A percentile compares a stretch with the other conserved stretches of the same genome.
phyloP scores from a whole-genome alignment of 768 basidiomycete species.

The Mycena haematopus region DNA sequence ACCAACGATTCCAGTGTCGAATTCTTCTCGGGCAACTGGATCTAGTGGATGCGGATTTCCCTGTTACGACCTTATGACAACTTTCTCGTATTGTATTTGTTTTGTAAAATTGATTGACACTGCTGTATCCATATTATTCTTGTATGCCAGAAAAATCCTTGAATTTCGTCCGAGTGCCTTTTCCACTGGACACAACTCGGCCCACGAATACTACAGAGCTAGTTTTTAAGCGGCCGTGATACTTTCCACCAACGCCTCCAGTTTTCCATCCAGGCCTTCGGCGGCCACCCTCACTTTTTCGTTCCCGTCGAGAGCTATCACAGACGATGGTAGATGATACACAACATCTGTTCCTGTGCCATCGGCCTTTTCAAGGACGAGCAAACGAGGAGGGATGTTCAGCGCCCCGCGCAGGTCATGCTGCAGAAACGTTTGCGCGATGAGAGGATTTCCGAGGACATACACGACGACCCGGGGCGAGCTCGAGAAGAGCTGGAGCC shows the following conservation, averaged over 20 bases:
- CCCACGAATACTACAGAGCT: not conserved
- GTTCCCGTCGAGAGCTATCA: conserved; percentile 43
- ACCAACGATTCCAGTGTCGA: not conserved
- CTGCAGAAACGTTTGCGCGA: conserved; percentile 52
- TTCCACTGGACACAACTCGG: not conserved
- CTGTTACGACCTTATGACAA: conserved; percentile 2
- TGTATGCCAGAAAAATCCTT: conserved; percentile 2
- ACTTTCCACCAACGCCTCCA: conserved; percentile 47
- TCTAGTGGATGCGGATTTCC: not conserved
- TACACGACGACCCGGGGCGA: conserved; percentile 48
- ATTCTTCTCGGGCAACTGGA: conserved; percentile 1
- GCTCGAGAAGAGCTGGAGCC: conserved; percentile 41
- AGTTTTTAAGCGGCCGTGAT: conserved; percentile 35
- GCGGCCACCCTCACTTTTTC: conserved; percentile 41
- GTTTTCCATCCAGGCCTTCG: conserved; percentile 47
- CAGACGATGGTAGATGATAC: conserved; percentile 57
- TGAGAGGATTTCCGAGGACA: conserved; percentile 57
- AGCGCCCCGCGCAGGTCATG: conserved; percentile 47
- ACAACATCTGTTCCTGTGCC: conserved; percentile 47
- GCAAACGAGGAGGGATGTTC: conserved; percentile 53
- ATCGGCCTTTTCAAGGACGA: conserved; percentile 49
- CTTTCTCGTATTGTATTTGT: conserved; percentile 20
- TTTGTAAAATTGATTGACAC: not conserved
- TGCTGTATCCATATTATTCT: conserved; percentile 24
- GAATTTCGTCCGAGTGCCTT: conserved; percentile 23